Base-by-base conservation (phyloP, 2,329 filamentous ascomycete genomes). In the Monilinia laxa region DNA sequence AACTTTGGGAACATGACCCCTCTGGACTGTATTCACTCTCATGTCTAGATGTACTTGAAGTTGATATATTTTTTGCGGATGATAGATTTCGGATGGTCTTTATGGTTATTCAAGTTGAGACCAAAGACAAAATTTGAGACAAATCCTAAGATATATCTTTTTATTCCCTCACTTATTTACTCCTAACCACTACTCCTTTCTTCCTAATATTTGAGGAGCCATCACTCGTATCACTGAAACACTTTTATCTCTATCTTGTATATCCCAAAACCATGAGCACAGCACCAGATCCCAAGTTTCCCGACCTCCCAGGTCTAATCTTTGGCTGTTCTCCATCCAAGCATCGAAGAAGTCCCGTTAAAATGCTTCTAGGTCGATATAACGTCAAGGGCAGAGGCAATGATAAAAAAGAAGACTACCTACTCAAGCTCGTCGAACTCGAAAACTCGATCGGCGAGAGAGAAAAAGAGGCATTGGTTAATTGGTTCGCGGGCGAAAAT, bases 401-500 rank as follows among this genome's bases (percentile, higher is more conserved):
- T 2, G 47, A 62, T 18, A 62, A 7, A 7, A 62, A 62, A 54
- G 49, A 52, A 54, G 35, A 54, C 23, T 28, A 16, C 6, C 45
- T 62, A 14, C 31, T 1, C 5, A 62, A 54, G 23, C 59, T 62
- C n/a, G 12, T 62, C 23, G 59, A 54, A 4, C 49, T 62, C 11
- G 59, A 62, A 28, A 54, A 42, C 1, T 52, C 31, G 3, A 9
- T 62, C 20, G 49, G 47, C 1, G 49, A 54, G 12, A 62, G 49
- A n/a, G 59, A 62, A 42, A 62, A 54, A 10, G 59, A 52, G 20
- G 59, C 59, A 10, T 23, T 62, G 3, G 47, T 54, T 5, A 62
- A 53, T 1, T 62, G 59, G 59, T 62, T 62, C 4, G 31, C 49
- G 12, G 59, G 59, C 4, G 59, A 62, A 6, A 20, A 40, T 40